These are phyloP conservation scores for Metroxylon sagu DNA, from an alignment of 176 grass and related monocot genomes.

Conservation along the genomic window DNA sequence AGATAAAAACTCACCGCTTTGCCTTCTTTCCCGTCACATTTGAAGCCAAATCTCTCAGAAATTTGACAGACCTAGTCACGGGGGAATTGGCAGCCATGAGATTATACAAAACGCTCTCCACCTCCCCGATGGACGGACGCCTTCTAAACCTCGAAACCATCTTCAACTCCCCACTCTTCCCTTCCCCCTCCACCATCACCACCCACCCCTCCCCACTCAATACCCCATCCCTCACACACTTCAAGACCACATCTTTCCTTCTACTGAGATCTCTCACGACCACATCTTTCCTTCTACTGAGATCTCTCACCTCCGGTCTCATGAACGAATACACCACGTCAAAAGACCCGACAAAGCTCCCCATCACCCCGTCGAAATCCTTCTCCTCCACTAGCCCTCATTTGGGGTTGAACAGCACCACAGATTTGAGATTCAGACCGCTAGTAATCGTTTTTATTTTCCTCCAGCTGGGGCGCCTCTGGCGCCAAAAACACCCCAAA, in stretches of 20 bases:
- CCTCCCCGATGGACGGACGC: slow-evolving; percentile 75
- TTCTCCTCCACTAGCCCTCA: slow-evolving; percentile 76
- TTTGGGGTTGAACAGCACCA: slow-evolving; percentile 77
- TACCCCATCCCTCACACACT: slow-evolving; percentile 45
- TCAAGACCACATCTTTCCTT: slow-evolving; percentile 61
- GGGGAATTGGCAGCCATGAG: slow-evolving; percentile 91
- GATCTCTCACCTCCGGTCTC: slow-evolving; percentile 64
- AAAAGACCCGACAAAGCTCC: slow-evolving; percentile 55
- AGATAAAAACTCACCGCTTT: slow-evolving; percentile 12
- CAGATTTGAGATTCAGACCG: slow-evolving; percentile 37
- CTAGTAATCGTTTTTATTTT: slow-evolving; percentile 27
- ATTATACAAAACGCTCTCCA: slow-evolving; percentile 86
- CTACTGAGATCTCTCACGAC: slow-evolving; percentile 63
- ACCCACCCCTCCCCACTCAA: slow-evolving; percentile 60
- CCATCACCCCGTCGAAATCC: slow-evolving; percentile 21
- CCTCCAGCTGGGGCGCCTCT: slow-evolving; percentile 37
- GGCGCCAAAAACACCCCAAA: slow-evolving; percentile 51
- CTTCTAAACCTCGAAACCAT: slow-evolving; percentile 57
- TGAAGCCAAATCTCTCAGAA: slow-evolving; percentile 55
- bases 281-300: slow-evolving; percentile 72
- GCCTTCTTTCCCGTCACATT: slow-evolving; percentile 51
- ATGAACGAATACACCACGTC: slow-evolving; percentile 88
- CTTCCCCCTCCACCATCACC: slow-evolving; percentile 68
- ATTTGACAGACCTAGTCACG: slow-evolving; percentile 83
- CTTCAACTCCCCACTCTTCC: slow-evolving; percentile 32